Conservation (phyloP, 2,329 filamentous ascomycete species). For the Blastomyces silverae region DNA sequence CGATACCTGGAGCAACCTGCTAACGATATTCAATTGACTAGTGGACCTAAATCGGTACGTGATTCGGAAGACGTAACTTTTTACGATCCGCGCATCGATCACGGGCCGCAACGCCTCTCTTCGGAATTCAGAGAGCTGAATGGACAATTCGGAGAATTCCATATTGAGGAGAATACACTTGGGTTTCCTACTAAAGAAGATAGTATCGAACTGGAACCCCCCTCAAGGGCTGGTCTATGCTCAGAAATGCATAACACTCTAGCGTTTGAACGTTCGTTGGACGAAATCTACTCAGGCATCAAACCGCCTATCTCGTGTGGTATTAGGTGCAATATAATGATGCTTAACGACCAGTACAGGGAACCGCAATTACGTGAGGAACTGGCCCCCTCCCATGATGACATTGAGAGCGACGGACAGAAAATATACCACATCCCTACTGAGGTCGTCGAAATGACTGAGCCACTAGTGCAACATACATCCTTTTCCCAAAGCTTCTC, state of each 20-base stretch:
- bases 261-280: slow-evolving; percentile 3
- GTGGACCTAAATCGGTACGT: slow-evolving; percentile 18
- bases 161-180: not conserved
- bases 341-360: slow-evolving; percentile 10
- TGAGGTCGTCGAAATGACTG: not conserved
- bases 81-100: not conserved
- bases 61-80: slow-evolving; percentile 17
- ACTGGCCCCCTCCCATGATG: not conserved
- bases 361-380: not conserved
- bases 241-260: slow-evolving; percentile 17
- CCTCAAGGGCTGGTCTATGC: slow-evolving; percentile 14
- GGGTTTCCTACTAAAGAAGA: slow-evolving; percentile 15
- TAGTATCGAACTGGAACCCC: slow-evolving; percentile 23
- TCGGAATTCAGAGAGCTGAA: not conserved
- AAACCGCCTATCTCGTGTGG: slow-evolving; percentile 23
- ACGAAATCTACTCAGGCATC: slow-evolving; percentile 25
- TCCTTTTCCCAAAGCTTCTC: not conserved
- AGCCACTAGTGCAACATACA: slow-evolving; percentile 1
- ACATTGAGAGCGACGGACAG: not conserved
- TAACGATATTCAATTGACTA: slow-evolving; percentile 16
- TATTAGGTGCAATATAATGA: slow-evolving; percentile 15
- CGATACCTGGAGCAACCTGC: slow-evolving; percentile 15
- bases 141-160: not conserved
- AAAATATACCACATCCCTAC: not conserved
- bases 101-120: not conserved